A percentile compares a stretch with the other conserved stretches of the same genome.
These are phyloP conservation scores for Hypoxylon sp. DNA, from an alignment of 2,329 filamentous ascomycete genomes.

Conservation along the genomic window DNA sequence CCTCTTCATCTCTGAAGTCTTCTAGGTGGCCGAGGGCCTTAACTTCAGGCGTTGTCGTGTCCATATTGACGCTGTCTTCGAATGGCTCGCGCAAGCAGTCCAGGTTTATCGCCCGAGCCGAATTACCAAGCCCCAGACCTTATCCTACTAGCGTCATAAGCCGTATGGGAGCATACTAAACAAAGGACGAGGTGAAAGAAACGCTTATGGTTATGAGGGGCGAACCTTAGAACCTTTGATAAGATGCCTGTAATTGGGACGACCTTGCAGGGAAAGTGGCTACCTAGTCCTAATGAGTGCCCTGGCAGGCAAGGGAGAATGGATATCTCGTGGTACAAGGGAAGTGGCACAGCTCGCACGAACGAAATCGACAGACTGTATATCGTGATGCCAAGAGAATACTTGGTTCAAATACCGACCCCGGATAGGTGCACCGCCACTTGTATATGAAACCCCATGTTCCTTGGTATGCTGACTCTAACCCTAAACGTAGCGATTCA, in stretches of 20 bases:
- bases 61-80: background rate
- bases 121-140: background rate
- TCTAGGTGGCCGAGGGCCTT: background rate
- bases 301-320: too few species aligned
- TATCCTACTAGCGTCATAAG: background rate
- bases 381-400: background rate
- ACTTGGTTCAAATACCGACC: background rate
- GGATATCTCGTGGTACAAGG: background rate
- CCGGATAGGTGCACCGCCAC: background rate
- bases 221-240: background rate
- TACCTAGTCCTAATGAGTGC: background rate
- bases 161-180: background rate
- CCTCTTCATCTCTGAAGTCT: background rate
- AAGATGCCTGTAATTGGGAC: background rate
- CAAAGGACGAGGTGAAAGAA: background rate
- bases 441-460: background rate
- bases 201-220: background rate
- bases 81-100: background rate
- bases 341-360: background rate
- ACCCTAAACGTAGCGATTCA: background rate
- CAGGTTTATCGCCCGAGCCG: background rate
- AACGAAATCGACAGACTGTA: background rate
- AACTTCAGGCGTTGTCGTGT: background rate
- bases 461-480: background rate
- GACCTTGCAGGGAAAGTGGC: background rate